Evolutionary conservation across 495 filamentous ascomycete species (phyloP), one percentile per base, ranked within the genome.

Genomic region (Penicillium cosmopolitanum): DNA sequence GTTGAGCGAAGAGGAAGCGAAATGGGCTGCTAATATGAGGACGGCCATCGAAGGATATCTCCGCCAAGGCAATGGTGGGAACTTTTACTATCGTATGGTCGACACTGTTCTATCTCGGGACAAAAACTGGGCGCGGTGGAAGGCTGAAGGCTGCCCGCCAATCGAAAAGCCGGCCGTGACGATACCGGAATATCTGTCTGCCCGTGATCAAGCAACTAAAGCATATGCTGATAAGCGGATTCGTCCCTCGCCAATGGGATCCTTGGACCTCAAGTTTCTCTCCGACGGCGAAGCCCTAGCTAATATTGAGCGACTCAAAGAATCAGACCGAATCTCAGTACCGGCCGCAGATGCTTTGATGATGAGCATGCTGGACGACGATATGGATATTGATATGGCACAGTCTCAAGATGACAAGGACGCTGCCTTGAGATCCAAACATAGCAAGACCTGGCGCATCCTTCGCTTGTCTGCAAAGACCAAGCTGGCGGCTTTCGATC

Each of bases 101-200:
- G 94, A 97, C 66, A 97, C 93, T 5, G 92, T 98, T 16, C 82
- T 99, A 19, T 90, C 92, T 6, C 83, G 95, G 57, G 95, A 99
- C 74, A 97, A 96, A 73, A 96, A 97, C 65, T 99, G 95, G 95
- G 92, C 93, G 43, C 89, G 90, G 50, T 99, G 95, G 95, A 99
- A 99, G 73, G 85, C 92, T 9, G 95, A 98, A 73, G 88, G 85
- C 51, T 98, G 95, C 72, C 92, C 91, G 31, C 81, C 86, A 19
- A 97, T 99, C 67, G 87, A 93, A 60, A 82, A 84, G 42, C 83
- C 89, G 15, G 78, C 90, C 6, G 72, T 97, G 34, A 80, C 86
- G 4, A 79, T 87, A 19, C 71, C 77, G 21, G 84, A 89, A 31
- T 90, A 90, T 67, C 68, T 83, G 51, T 81, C 84, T 46, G 87